Conservation (phyloP, 164 flowering plant species). For the Kingdonia uniflora region DNA sequence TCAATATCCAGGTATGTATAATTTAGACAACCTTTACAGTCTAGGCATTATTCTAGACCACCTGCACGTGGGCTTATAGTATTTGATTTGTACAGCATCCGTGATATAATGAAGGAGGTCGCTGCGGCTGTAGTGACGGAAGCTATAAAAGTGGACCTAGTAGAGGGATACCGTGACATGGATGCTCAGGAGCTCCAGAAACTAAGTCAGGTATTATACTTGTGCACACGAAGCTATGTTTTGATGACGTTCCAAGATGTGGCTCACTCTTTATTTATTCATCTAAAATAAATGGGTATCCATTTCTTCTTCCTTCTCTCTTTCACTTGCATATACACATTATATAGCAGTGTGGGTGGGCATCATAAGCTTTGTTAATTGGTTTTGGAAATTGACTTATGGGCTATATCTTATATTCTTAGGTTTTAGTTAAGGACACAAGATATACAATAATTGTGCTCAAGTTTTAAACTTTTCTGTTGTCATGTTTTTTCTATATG, state of each 20-base stretch:
- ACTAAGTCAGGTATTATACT: constrained; percentile 39
- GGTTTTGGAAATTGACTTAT: too few relatives aligned
- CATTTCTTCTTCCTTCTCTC: too few relatives aligned
- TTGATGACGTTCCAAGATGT: background rate
- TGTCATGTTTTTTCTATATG: too few relatives aligned
- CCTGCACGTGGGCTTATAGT: background rate
- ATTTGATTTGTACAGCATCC: constrained; percentile 43
- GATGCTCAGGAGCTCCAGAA: constrained; percentile 69
- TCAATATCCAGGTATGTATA: constrained; percentile 64
- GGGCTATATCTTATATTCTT: too few relatives aligned
- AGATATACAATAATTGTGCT: too few relatives aligned
- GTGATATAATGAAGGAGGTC: constrained; percentile 90
- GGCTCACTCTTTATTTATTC: background rate
- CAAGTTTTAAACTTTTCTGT: too few relatives aligned
- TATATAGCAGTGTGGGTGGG: too few relatives aligned
- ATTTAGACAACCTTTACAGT: background rate
- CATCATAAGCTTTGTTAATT: too few relatives aligned
- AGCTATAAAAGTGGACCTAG: constrained; percentile 85
- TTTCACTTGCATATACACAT: too few relatives aligned
- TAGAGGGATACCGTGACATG: constrained; percentile 92
- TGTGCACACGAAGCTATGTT: background rate
- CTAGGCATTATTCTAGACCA: too few relatives aligned
- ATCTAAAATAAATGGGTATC: too few relatives aligned
- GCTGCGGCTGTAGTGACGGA: constrained; percentile 91
- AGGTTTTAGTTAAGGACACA: too few relatives aligned